phyloP scores from a whole-genome alignment of 1,284 basidiomycete species.

The Tetrapyrgos nigripes region DNA sequence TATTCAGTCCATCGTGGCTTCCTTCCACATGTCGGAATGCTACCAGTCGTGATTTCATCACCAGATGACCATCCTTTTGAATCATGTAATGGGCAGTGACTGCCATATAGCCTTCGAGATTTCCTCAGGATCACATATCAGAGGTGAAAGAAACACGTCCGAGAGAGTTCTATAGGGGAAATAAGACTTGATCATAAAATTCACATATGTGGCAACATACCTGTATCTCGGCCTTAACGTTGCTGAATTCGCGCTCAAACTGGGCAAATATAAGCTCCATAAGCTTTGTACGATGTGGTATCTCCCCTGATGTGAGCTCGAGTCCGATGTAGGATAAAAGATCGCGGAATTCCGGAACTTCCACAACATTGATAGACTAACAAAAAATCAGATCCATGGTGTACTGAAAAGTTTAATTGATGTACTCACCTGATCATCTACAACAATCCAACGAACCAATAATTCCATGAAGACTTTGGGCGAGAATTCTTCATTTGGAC shows the following conservation, averaged over 20 bases:
- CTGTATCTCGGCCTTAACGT: slow-evolving; percentile 24
- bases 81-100: slow-evolving; percentile 31
- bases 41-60: no score
- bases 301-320: slow-evolving; percentile 13
- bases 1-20: slow-evolving; percentile 20
- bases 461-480: slow-evolving; percentile 1
- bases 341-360: slow-evolving; percentile 32
- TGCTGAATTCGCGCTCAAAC: slow-evolving; percentile 21
- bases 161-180: slow-evolving; percentile 24
- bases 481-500: neutral
- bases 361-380: slow-evolving; percentile 35
- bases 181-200: neutral
- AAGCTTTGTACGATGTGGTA: slow-evolving; percentile 23
- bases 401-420: neutral
- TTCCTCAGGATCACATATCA: slow-evolving; percentile 32
- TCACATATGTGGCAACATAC: slow-evolving; percentile 14
- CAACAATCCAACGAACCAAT: neutral
- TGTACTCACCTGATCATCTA: slow-evolving; percentile 19
- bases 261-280: slow-evolving; percentile 24
- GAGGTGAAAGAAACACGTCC: slow-evolving; percentile 32
- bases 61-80: slow-evolving; percentile 1
- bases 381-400: neutral
- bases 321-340: slow-evolving; percentile 31
- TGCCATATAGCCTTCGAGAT: slow-evolving; percentile 28
- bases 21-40: slow-evolving; percentile 24